Evolutionary conservation across 2,329 filamentous ascomycete genomes (phyloP).

Genomic region (Cadophora luteo-olivacea): DNA sequence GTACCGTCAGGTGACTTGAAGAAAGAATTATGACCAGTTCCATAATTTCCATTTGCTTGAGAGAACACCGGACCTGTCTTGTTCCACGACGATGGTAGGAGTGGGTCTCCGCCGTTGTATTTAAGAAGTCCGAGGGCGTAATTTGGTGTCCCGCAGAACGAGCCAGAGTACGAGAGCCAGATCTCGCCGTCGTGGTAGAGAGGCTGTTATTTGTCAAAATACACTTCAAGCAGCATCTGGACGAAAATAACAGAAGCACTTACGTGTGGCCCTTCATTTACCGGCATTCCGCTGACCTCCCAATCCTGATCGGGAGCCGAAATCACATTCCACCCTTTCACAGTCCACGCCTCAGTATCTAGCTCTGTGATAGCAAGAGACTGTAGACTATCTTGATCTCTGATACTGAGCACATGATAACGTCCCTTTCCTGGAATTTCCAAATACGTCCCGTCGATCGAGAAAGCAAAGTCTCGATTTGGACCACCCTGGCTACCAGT

Average conservation of each 20-base stretch:
- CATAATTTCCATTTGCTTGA: constrained; percentile 61
- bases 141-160: constrained; percentile 60
- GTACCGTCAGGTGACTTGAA: constrained; percentile 6
- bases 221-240: too few species aligned
- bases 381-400: neutral
- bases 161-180: constrained; percentile 60
- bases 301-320: constrained; percentile 50
- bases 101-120: constrained; percentile 58
- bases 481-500: neutral
- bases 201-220: constrained; percentile 30
- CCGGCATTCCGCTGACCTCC: constrained; percentile 56
- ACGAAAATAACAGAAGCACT: neutral
- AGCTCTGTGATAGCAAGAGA: constrained; percentile 1
- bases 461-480: neutral
- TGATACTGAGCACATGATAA: neutral
- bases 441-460: neutral
- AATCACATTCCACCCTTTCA: constrained; percentile 47
- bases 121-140: constrained; percentile 59
- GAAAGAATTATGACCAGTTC: constrained; percentile 51
- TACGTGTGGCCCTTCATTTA: constrained; percentile 60
- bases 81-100: constrained; percentile 52
- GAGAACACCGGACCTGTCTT: constrained; percentile 46
- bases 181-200: constrained; percentile 60
- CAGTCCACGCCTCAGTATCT: neutral
- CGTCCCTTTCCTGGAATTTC: neutral